These are phyloP conservation scores for Penicillium parvum DNA, from an alignment of 495 filamentous ascomycete genomes.

Conservation along the genomic window DNA sequence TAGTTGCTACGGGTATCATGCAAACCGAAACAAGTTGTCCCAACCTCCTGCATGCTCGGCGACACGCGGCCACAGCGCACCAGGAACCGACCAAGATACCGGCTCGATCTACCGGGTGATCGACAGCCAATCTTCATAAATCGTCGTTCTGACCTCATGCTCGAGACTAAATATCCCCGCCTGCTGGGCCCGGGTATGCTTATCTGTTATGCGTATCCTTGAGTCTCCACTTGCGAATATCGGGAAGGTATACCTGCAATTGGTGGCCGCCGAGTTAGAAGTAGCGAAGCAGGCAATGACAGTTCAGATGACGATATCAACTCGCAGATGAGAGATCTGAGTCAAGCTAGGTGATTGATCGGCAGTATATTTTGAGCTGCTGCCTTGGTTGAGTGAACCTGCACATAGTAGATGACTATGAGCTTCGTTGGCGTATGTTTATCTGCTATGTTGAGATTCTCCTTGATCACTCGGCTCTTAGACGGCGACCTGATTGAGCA, in stretches of 20 bases:
- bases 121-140: constrained; percentile 1
- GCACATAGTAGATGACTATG: neutral
- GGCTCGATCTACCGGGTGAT: constrained; percentile 9
- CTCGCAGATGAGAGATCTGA: neutral
- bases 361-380: neutral
- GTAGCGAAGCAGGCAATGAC: too few relatives aligned
- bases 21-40: neutral
- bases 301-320: neutral
- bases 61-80: constrained; percentile 4
- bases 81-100: neutral
- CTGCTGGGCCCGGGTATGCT: neutral
- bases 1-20: neutral
- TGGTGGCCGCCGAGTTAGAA: too few relatives aligned
- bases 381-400: neutral
- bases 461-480: neutral
- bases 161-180: neutral
- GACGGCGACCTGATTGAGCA: neutral
- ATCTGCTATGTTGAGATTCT: neutral
- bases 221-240: neutral
- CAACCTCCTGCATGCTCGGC: constrained; percentile 9
- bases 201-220: constrained; percentile 4
- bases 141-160: neutral
- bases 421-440: neutral
- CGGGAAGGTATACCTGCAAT: neutral
- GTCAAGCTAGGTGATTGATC: too few relatives aligned